Conservation (phyloP, 495 filamentous ascomycete genomes). For the Saxophila tyrrhenica region DNA sequence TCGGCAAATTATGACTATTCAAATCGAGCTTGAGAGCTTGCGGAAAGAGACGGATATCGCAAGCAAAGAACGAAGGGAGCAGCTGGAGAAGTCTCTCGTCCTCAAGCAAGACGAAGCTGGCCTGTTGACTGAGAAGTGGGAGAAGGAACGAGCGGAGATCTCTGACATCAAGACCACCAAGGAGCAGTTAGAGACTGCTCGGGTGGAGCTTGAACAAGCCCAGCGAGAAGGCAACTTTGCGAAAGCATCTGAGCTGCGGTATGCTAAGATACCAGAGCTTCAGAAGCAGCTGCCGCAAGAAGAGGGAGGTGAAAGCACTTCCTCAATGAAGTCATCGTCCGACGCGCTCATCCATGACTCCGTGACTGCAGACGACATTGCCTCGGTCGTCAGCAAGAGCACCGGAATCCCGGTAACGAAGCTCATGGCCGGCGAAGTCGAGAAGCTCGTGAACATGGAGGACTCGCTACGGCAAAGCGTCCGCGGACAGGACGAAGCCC, state of each 20-base stretch:
- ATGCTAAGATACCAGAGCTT: constrained; percentile 70
- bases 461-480: constrained; percentile 75
- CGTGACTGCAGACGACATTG: constrained; percentile 89
- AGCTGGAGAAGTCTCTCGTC: constrained; percentile 64
- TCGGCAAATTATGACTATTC: constrained; percentile 89
- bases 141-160: constrained; percentile 77
- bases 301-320: constrained; percentile 25
- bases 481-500: constrained; percentile 85
- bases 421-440: constrained; percentile 81
- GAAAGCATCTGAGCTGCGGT: constrained; percentile 75
- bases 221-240: constrained; percentile 87
- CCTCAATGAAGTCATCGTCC: constrained; percentile 18
- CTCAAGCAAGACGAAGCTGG: constrained; percentile 57
- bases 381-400: constrained; percentile 73
- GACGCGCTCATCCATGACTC: constrained; percentile 77
- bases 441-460: constrained; percentile 91
- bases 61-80: constrained; percentile 78
- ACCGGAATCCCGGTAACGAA: constrained; percentile 90
- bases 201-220: constrained; percentile 74
- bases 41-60: constrained; percentile 86
- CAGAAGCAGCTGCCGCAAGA: constrained; percentile 74
- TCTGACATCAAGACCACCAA: constrained; percentile 76
- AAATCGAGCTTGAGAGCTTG: constrained; percentile 92
- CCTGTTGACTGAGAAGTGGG: constrained; percentile 67
- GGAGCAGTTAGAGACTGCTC: constrained; percentile 69